These are phyloP conservation scores for Plasmodium malariae DNA, from an alignment of 169 alveolate species.

Conservation along the genomic window DNA sequence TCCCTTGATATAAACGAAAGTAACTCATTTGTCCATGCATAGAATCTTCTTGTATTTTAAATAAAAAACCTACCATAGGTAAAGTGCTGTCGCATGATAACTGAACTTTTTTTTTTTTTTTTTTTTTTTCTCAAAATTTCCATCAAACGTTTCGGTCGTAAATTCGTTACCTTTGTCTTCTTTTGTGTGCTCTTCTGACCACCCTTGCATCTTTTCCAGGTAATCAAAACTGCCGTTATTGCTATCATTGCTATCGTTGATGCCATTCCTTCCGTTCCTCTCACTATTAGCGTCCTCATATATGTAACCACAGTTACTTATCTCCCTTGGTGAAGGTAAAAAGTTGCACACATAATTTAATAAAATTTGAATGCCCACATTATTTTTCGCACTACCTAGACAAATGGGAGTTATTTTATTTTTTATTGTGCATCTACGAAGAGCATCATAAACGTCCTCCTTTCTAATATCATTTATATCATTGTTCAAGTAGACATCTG, in stretches of 20 bases:
- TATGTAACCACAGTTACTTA: constrained; percentile 74
- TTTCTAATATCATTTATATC: constrained; percentile 79
- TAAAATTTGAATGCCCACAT: constrained; percentile 95
- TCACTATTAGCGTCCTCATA: constrained; percentile 57
- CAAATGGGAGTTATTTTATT: constrained; percentile 91
- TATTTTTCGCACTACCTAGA: constrained; percentile 96
- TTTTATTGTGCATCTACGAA: constrained; percentile 86
- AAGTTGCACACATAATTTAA: constrained; percentile 94
- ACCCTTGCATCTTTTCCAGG: background rate
- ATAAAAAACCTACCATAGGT: constrained; percentile 95
- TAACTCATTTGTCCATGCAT: constrained; percentile 94
- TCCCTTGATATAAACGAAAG: constrained; percentile 94
- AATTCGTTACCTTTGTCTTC: background rate
- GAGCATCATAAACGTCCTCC: constrained; percentile 76
- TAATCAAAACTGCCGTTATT: background rate
- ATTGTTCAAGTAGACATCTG: constrained; percentile 90
- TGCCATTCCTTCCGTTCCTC: constrained; percentile 25
- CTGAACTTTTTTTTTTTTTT: constrained; percentile 79
- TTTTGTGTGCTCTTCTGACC: background rate
- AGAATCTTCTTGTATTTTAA: constrained; percentile 93
- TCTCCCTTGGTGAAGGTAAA: constrained; percentile 93
- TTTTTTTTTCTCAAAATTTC: constrained; percentile 74
- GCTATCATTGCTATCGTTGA: background rate
- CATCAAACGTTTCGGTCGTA: constrained; percentile 50
- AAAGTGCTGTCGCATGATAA: constrained; percentile 22